phyloP scores from a whole-genome alignment of 176 grass and related monocot genomes.

The bread wheat (Triticum aestivum) region DNA sequence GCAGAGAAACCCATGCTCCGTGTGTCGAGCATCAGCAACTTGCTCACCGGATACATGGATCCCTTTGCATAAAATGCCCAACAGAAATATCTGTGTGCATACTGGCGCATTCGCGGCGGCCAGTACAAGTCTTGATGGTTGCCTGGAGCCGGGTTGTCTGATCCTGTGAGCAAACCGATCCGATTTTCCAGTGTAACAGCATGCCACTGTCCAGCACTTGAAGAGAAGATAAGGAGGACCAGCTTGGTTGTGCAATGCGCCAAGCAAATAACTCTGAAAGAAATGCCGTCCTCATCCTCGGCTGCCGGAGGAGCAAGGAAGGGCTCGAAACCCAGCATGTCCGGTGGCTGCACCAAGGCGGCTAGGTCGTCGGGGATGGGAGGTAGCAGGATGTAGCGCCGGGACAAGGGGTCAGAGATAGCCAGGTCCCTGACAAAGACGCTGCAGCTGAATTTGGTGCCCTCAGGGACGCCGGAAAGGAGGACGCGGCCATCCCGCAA shows the following conservation, averaged over 20 bases:
- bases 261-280: conserved; percentile 28
- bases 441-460: not conserved
- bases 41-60: not conserved
- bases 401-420: not conserved
- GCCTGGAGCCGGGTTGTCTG: not conserved
- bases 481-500: not conserved
- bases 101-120: not conserved
- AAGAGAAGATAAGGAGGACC: not conserved
- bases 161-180: not conserved
- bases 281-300: no score
- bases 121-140: not conserved
- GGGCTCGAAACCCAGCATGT: not conserved
- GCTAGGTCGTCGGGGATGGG: not conserved
- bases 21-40: conserved; percentile 16
- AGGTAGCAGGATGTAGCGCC: conserved; percentile 7
- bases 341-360: not conserved
- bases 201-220: not conserved
- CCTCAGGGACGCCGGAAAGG: not conserved
- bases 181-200: not conserved
- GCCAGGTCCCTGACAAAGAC: not conserved
- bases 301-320: not conserved
- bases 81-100: conserved; percentile 7
- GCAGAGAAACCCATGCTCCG: not conserved
- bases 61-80: not conserved
- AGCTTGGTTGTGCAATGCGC: not conserved